phyloP scores from a whole-genome alignment of 2,329 filamentous ascomycete species.

The Teratosphaeria epicoccoides region DNA sequence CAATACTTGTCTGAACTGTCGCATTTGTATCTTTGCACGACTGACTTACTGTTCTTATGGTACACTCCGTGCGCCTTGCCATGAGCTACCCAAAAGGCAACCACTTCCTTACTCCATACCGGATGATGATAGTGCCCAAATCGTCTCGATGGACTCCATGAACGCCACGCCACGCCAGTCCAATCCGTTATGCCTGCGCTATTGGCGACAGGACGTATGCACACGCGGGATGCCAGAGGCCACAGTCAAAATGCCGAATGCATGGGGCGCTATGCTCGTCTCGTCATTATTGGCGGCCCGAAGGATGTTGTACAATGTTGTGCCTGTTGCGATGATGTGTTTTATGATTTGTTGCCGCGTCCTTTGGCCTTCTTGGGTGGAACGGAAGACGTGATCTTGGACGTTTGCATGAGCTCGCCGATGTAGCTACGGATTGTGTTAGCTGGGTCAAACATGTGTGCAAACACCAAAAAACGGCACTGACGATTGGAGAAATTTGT shows the following conservation, averaged over 20 bases:
- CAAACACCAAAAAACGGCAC: conserved; percentile 14
- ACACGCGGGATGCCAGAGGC: background rate
- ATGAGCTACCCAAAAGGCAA: background rate
- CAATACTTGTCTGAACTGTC: background rate
- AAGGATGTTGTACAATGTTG: background rate
- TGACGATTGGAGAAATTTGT: conserved; percentile 76
- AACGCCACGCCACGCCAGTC: background rate
- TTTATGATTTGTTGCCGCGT: background rate
- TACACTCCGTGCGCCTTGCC: background rate
- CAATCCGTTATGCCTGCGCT: background rate
- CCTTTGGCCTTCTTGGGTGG: conserved; percentile 39
- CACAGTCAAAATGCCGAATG: background rate
- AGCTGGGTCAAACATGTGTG: conserved; percentile 1
- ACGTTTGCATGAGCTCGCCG: conserved; percentile 79
- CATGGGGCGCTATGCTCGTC: background rate
- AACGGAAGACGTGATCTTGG: conserved; percentile 46
- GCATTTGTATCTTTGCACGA: background rate
- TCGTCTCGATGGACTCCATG: background rate
- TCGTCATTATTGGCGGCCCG: background rate
- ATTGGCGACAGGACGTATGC: background rate
- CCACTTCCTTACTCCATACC: background rate
- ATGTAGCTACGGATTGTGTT: conserved; percentile 60
- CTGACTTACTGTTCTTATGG: background rate
- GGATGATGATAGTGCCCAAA: background rate
- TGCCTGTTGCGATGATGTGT: background rate